These are phyloP conservation scores for Spongospora subterranea DNA, from an alignment of 208 protist species.

Conservation along the genomic window DNA sequence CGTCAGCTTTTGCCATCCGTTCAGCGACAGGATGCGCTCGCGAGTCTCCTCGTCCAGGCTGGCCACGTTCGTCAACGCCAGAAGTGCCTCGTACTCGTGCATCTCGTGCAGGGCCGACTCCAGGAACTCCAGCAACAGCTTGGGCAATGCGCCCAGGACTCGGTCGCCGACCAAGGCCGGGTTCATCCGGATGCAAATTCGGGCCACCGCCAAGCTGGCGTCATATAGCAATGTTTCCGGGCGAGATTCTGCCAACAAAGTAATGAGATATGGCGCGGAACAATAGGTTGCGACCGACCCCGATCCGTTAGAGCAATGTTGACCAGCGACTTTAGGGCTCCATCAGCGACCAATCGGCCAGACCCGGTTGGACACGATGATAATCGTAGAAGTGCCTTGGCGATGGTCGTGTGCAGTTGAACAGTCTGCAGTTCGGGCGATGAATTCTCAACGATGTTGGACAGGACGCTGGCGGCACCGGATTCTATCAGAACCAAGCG, in stretches of 20 bases:
- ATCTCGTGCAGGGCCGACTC: constrained; percentile 8
- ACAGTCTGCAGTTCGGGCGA: neutral
- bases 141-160: neutral
- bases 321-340: neutral
- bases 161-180: neutral
- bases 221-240: neutral
- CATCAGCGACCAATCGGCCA: constrained; percentile 28
- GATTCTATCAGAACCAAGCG: neutral
- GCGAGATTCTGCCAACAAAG: no score
- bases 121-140: neutral
- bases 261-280: no score
- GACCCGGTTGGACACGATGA: neutral
- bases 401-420: neutral
- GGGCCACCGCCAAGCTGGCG: neutral
- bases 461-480: neutral
- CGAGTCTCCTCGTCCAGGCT: constrained; percentile 34
- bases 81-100: constrained; percentile 49
- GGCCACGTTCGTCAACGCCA: constrained; percentile 49
- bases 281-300: neutral
- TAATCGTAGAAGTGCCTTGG: constrained; percentile 33
- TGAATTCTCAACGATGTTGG: neutral
- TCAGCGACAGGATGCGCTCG: neutral
- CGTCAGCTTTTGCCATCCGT: neutral
- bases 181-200: constrained; percentile 38
- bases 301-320: neutral